Base-by-base conservation (phyloP, 805 yeast species). In the Candida ponderosae region DNA sequence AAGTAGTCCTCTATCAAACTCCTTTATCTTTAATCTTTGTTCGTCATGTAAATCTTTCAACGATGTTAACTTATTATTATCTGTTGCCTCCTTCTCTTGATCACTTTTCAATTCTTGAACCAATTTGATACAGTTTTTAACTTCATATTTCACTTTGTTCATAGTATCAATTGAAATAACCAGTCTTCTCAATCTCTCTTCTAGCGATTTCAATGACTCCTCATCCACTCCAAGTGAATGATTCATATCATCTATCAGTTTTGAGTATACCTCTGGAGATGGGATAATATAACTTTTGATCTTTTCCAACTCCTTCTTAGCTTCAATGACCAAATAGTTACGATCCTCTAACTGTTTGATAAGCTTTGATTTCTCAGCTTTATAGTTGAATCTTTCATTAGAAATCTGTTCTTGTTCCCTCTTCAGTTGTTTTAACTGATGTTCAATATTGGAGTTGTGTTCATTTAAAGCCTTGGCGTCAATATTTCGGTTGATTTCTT, bases 371-470 rank as follows among this genome's bases (percentile, higher is more conserved):
- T 84, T 85, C 35, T 78, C 78, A 15, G 67, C 59, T 56, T 77
- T 81, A 57, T 84, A 84, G 32, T 67, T 70, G 18, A 69, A 65
- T 51, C 81, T 85, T 44, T 81, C 87, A 11, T 61, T 49, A 0
- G 81, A 70, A 34, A 83, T 60, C 11, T 66, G 55, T 49, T 83
- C 85, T 53, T 85, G 93, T 2, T 70, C 56, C 33, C 64, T 69
- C 42, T 79, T 81, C 41, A 83, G 63, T 43, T 67, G 64, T 44
- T 76, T 71, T 43, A 86, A 62, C 48, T 83, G 81, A 17, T 62
- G 57, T 49, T 81, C 94, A 5, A 82, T 59, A 36, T 73, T 65
- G 10, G 64, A 52, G 50, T 80, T 82, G 40, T 73, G 72, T 3
- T 62, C 48, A 51, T 68, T 63, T 9, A 73, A 57, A 31, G 68